Evolutionary conservation across 192 early-diverging fungal genomes (phyloP).

Genomic region (Podila horticola): DNA sequence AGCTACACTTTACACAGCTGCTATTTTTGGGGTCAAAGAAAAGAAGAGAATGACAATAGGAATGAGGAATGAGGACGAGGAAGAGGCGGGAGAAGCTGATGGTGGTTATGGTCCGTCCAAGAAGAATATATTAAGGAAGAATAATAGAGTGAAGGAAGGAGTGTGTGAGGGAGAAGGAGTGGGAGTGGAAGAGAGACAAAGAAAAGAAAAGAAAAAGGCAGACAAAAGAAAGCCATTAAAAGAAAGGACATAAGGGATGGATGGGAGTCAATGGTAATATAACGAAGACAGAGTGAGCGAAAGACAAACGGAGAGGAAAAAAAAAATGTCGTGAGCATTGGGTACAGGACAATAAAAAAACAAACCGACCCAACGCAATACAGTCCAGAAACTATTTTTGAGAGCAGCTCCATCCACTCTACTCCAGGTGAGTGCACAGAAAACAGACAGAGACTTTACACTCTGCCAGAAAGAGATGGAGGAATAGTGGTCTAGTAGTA

Average conservation of each 20-base stretch:
- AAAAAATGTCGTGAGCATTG: not conserved
- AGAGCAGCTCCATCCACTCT: not conserved
- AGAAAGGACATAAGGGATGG: not conserved
- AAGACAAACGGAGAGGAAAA: not conserved
- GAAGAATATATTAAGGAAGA: not conserved
- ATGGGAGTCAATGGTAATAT: not conserved
- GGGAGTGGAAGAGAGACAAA: not conserved
- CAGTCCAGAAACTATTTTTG: not conserved
- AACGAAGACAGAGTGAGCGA: not conserved
- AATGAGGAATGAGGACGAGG: constrained; percentile 2
- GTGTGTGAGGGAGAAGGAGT: constrained; percentile 1
- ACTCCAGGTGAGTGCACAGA: too few relatives aligned
- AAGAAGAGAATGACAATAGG: not conserved
- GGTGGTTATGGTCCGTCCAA: not conserved
- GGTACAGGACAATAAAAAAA: not conserved
- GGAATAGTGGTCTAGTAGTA: too few relatives aligned
- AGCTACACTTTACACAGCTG: not conserved
- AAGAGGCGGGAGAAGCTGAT: not conserved
- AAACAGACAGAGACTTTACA: too few relatives aligned
- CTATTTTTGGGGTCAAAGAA: not conserved
- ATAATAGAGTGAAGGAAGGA: not conserved
- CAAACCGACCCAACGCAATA: not conserved
- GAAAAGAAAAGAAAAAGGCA: constrained; percentile 3
- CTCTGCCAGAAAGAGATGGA: too few relatives aligned
- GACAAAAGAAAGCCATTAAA: not conserved